A percentile compares a stretch with the other conserved stretches of the same genome.
These are phyloP conservation scores for Cerrena zonata DNA, from an alignment of 1,284 basidiomycete genomes.

Conservation along the genomic window DNA sequence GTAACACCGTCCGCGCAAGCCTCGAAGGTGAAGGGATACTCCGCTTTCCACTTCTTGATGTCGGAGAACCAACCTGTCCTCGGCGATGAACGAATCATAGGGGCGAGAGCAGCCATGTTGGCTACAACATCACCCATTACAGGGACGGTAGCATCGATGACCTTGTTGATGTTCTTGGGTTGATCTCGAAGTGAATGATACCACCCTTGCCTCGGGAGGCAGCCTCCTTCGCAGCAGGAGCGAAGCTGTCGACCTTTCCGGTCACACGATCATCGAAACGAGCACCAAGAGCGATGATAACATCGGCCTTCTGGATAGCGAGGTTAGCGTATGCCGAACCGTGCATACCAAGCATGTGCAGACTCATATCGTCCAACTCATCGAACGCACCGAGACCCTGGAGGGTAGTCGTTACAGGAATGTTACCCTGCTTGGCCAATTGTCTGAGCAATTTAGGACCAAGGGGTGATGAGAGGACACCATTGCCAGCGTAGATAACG, in stretches of 20 bases:
- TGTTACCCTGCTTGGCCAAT: slow-evolving; percentile 82
- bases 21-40: slow-evolving; percentile 87
- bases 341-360: slow-evolving; percentile 99
- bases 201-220: slow-evolving; percentile 84
- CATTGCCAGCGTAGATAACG: slow-evolving; percentile 91
- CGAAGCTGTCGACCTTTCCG: slow-evolving; percentile 85
- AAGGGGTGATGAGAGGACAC: slow-evolving; percentile 76
- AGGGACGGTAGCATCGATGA: slow-evolving; percentile 90
- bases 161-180: slow-evolving; percentile 99
- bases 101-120: slow-evolving; percentile 79
- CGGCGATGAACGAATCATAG: slow-evolving; percentile 62
- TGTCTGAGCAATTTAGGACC: slow-evolving; percentile 82
- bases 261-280: slow-evolving; percentile 99
- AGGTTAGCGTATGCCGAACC: slow-evolving; percentile 95
- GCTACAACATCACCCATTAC: slow-evolving; percentile 89
- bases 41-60: slow-evolving; percentile 80
- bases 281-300: slow-evolving; percentile 93
- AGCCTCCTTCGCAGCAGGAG: slow-evolving; percentile 84
- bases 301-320: slow-evolving; percentile 94
- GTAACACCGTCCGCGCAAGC: slow-evolving; percentile 57
- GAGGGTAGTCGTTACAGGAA: slow-evolving; percentile 94
- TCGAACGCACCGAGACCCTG: slow-evolving; percentile 95
- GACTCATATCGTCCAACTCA: slow-evolving; percentile 78
- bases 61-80: slow-evolving; percentile 79
- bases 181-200: slow-evolving; percentile 98